These are phyloP conservation scores for Blechomonas ayalai DNA, from an alignment of 208 protist species.

Conservation along the genomic window DNA sequence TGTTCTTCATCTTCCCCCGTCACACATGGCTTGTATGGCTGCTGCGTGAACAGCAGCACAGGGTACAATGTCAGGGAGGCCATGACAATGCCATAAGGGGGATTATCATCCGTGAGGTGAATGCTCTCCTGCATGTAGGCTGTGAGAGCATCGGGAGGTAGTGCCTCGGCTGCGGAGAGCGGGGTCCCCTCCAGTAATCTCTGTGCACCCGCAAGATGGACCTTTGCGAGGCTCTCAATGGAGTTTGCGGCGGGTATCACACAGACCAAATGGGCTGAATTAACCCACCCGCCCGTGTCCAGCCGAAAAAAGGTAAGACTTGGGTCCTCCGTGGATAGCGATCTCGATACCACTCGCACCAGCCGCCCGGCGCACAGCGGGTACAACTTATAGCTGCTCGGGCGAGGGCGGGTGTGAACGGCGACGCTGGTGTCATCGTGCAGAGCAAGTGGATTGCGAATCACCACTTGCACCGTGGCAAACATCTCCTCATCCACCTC, in stretches of 20 bases:
- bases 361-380: constrained; percentile 56
- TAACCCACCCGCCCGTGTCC: constrained; percentile 66
- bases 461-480: constrained; percentile 45
- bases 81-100: constrained; percentile 66
- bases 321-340: constrained; percentile 35
- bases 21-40: too few relatives aligned
- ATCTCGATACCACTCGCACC: constrained; percentile 56
- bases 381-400: constrained; percentile 40
- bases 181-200: neutral
- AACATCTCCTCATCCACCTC: constrained; percentile 65
- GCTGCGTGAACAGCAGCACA: constrained; percentile 30
- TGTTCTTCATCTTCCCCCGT: too few relatives aligned
- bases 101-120: constrained; percentile 51
- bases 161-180: constrained; percentile 4
- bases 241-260: constrained; percentile 31
- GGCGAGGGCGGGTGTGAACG: constrained; percentile 56
- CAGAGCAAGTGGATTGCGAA: constrained; percentile 45
- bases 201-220: constrained; percentile 18
- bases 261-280: constrained; percentile 51
- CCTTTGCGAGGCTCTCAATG: constrained; percentile 27
- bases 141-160: constrained; percentile 12
- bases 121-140: constrained; percentile 51
- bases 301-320: constrained; percentile 56
- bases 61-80: constrained; percentile 58
- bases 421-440: constrained; percentile 32